phyloP scores from a whole-genome alignment of 2,329 filamentous ascomycete species.

The Volutella citrinella region DNA sequence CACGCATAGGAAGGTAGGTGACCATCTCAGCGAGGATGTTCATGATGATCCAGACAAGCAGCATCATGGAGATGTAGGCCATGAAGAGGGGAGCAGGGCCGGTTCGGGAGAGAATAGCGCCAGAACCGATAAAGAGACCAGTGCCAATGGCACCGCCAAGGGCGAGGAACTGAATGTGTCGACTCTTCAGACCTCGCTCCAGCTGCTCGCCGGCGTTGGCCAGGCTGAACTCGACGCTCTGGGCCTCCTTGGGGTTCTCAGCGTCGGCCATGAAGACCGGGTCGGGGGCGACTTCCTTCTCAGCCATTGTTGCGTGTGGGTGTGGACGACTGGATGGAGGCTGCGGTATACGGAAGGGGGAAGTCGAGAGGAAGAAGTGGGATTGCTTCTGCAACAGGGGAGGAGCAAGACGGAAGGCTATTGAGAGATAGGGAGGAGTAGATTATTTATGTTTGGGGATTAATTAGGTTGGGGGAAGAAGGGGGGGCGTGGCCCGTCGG shows the following conservation, averaged over 20 bases:
- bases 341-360: background rate
- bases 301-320: no score
- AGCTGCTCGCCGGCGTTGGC: slow-evolving; percentile 42
- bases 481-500: slow-evolving; percentile 2
- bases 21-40: slow-evolving; percentile 54
- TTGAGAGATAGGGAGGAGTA: background rate
- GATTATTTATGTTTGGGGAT: slow-evolving; percentile 15
- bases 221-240: slow-evolving; percentile 33
- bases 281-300: slow-evolving; percentile 15
- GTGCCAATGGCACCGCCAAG: slow-evolving; percentile 59
- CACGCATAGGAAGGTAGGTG: slow-evolving; percentile 52
- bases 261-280: no score
- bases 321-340: slow-evolving; percentile 1
- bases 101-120: slow-evolving; percentile 50
- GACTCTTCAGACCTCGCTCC: slow-evolving; percentile 55
- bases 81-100: slow-evolving; percentile 69
- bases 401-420: background rate
- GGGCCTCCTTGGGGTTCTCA: slow-evolving; percentile 25
- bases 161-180: slow-evolving; percentile 60
- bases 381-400: background rate
- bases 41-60: slow-evolving; percentile 53
- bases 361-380: background rate
- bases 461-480: slow-evolving; percentile 4
- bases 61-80: slow-evolving; percentile 59
- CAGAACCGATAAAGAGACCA: slow-evolving; percentile 61